Conservation (phyloP, 352 stramenopile species). For the Globisporangium emineosum region DNA sequence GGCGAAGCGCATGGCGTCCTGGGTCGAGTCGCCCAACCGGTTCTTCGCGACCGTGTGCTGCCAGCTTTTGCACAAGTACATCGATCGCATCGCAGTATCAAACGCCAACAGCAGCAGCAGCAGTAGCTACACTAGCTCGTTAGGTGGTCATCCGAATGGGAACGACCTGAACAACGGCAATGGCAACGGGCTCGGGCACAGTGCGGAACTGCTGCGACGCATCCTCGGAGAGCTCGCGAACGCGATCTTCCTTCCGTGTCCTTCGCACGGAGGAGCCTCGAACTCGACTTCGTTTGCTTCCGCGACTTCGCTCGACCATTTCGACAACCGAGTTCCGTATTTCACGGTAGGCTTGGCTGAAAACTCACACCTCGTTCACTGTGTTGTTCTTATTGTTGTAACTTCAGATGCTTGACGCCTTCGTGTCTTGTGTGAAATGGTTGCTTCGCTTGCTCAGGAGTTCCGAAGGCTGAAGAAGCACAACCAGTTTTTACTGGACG, state of each 20-base stretch:
- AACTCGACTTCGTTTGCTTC: neutral
- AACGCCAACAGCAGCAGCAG: too few species aligned
- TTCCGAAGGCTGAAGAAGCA: constrained; percentile 54
- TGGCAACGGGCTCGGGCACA: constrained; percentile 25
- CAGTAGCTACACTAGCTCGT: too few species aligned
- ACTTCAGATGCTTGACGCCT: too few species aligned
- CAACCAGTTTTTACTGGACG: constrained; percentile 45
- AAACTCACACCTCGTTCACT: neutral
- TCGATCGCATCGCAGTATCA: constrained; percentile 27
- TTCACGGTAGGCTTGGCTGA: constrained; percentile 38
- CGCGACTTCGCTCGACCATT: constrained; percentile 18
- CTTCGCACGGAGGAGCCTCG: constrained; percentile 15
- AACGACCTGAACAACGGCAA: constrained; percentile 10
- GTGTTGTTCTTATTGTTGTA: too few species aligned
- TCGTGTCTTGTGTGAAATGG: too few species aligned
- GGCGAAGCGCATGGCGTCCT: constrained; percentile 68
- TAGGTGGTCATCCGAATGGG: constrained; percentile 3
- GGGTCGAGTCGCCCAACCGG: constrained; percentile 66
- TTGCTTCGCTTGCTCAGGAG: constrained; percentile 31
- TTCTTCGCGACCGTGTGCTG: constrained; percentile 75
- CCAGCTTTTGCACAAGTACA: constrained; percentile 66
- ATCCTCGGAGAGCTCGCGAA: constrained; percentile 47
- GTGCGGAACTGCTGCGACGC: constrained; percentile 42
- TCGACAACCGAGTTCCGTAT: constrained; percentile 46
- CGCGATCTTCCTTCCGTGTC: constrained; percentile 49